These are phyloP conservation scores for Grammothele lineata DNA, from an alignment of 768 basidiomycete genomes.

Conservation along the genomic window DNA sequence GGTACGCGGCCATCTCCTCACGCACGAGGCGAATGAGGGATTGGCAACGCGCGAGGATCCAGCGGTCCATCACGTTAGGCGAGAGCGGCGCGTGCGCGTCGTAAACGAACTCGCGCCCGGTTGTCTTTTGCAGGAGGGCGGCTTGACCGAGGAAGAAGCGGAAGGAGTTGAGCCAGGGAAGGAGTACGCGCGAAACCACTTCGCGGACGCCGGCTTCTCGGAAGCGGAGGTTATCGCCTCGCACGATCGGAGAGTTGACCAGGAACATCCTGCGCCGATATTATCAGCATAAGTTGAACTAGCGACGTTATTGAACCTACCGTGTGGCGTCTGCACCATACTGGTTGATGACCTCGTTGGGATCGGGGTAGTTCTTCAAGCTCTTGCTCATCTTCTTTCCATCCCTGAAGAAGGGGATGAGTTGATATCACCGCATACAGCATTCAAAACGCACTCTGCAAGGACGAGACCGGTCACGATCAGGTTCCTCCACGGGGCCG, in stretches of 20 bases:
- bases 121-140: slow-evolving; percentile 77
- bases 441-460: slow-evolving; percentile 61
- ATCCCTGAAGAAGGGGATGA: slow-evolving; percentile 55
- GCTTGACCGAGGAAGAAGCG: slow-evolving; percentile 98
- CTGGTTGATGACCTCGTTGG: slow-evolving; percentile 80
- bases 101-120: slow-evolving; percentile 76
- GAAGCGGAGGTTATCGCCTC: slow-evolving; percentile 97
- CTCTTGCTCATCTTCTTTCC: slow-evolving; percentile 99
- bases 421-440: neutral
- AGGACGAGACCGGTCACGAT: slow-evolving; percentile 95
- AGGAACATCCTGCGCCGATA: slow-evolving; percentile 96
- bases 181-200: slow-evolving; percentile 91
- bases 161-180: slow-evolving; percentile 98
- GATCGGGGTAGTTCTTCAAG: slow-evolving; percentile 94
- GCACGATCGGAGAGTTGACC: slow-evolving; percentile 97
- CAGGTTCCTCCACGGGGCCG: slow-evolving; percentile 96
- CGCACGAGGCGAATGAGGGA: slow-evolving; percentile 89
- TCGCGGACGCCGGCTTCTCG: slow-evolving; percentile 97
- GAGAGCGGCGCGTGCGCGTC: slow-evolving; percentile 81
- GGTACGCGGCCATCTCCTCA: slow-evolving; percentile 95
- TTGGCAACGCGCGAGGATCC: slow-evolving; percentile 98
- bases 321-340: slow-evolving; percentile 96
- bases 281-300: too few species aligned
- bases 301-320: too few species aligned
- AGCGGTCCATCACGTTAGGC: slow-evolving; percentile 95